These are phyloP conservation scores for Jackrogersella minutella DNA, from an alignment of 495 filamentous ascomycete genomes.

Conservation along the genomic window DNA sequence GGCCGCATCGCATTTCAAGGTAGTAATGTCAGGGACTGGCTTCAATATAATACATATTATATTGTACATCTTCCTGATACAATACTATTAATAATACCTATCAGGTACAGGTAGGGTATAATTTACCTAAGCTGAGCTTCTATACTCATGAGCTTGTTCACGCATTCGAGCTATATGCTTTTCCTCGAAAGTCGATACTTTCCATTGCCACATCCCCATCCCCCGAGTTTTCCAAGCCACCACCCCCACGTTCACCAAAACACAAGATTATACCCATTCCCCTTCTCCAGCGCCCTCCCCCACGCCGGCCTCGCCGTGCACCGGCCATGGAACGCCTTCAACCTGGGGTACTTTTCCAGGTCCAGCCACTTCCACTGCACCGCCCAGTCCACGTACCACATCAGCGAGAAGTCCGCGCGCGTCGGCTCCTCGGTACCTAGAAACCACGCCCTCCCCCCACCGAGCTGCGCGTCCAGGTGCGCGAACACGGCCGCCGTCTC, in stretches of 20 bases:
- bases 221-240: no score
- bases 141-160: no score
- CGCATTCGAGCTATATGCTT: no score
- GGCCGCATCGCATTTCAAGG: no score
- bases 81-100: no score
- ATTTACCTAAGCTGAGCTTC: no score
- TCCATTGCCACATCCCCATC: no score
- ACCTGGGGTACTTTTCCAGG: slow-evolving; percentile 35
- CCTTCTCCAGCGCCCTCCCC: slow-evolving; percentile 46
- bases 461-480: slow-evolving; percentile 28
- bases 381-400: slow-evolving; percentile 38
- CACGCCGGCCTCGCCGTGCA: slow-evolving; percentile 35
- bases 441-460: slow-evolving; percentile 23
- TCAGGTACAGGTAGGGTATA: no score
- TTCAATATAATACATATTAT: no score
- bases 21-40: no score
- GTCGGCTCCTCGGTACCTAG: slow-evolving; percentile 35
- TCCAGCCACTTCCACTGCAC: slow-evolving; percentile 33
- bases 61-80: no score
- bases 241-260: neutral
- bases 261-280: slow-evolving; percentile 39
- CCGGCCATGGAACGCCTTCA: slow-evolving; percentile 36
- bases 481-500: slow-evolving; percentile 12
- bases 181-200: no score
- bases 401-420: slow-evolving; percentile 33